Evolutionary conservation across 306 rosid species (phyloP).

Genomic region (Arachis hypogaea): DNA sequence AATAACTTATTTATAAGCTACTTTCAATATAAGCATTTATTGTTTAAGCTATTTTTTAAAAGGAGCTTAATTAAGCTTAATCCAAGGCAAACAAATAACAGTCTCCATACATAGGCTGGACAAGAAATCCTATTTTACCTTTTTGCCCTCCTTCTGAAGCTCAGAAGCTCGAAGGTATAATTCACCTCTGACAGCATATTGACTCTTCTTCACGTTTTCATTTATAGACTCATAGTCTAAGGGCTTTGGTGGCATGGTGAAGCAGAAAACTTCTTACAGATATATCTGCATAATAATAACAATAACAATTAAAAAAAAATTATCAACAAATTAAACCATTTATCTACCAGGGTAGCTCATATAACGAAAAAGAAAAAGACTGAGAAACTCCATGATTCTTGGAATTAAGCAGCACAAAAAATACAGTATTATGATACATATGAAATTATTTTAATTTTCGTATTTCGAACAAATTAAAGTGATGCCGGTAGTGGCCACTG

Average conservation of each 20-base stretch:
- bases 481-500: background rate
- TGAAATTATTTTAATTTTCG: background rate
- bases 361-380: background rate
- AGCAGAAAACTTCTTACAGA: conserved; percentile 42
- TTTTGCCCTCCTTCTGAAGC: conserved; percentile 97
- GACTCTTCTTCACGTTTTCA: conserved; percentile 91
- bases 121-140: conserved; percentile 52
- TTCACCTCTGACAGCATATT: conserved; percentile 98
- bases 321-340: conserved; percentile 37
- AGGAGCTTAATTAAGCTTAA: background rate
- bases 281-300: conserved; percentile 26
- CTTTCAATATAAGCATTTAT: too few relatives aligned
- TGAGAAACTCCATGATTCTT: background rate
- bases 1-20: too few relatives aligned
- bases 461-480: background rate
- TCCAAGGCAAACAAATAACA: conserved; percentile 32
- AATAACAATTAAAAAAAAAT: conserved; percentile 16
- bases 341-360: conserved; percentile 45
- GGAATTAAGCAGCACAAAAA: conserved; percentile 28
- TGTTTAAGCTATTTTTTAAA: too few relatives aligned
- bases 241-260: conserved; percentile 83
- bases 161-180: conserved; percentile 92
- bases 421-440: background rate
- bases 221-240: conserved; percentile 75
- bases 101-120: background rate